Evolutionary conservation across 164 flowering plant species (phyloP).

Genomic region (Kingdonia uniflora): DNA sequence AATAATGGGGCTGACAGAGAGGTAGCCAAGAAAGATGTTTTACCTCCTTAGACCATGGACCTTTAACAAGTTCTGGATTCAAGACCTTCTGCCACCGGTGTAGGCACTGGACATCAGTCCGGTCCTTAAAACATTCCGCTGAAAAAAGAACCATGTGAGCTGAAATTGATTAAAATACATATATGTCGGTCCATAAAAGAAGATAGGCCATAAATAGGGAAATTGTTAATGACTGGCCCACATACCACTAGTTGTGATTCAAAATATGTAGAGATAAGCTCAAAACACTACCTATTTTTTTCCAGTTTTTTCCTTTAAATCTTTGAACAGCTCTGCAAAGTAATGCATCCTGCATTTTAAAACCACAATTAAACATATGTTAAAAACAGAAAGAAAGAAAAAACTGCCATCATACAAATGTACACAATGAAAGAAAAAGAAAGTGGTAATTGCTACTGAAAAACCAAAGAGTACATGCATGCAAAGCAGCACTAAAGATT

Average conservation of each 20-base stretch:
- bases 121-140: constrained; percentile 54
- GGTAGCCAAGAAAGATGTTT: neutral
- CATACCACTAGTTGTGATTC: no score
- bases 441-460: neutral
- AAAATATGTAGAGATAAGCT: neutral
- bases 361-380: constrained; percentile 2
- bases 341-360: constrained; percentile 65
- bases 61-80: constrained; percentile 47
- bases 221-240: neutral
- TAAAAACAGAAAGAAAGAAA: neutral
- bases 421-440: neutral
- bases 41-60: constrained; percentile 55
- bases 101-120: constrained; percentile 50
- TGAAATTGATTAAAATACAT: neutral
- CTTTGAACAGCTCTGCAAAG: constrained; percentile 52
- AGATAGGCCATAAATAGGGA: neutral
- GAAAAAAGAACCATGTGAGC: constrained; percentile 11
- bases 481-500: no score
- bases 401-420: neutral
- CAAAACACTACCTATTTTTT: constrained; percentile 38
- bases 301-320: constrained; percentile 55
- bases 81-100: constrained; percentile 57
- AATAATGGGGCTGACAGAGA: no score
- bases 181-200: neutral
- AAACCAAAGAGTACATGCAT: neutral